These are phyloP conservation scores for Talaromyces sp. DNA, from an alignment of 2,329 filamentous ascomycete species.

Conservation along the genomic window DNA sequence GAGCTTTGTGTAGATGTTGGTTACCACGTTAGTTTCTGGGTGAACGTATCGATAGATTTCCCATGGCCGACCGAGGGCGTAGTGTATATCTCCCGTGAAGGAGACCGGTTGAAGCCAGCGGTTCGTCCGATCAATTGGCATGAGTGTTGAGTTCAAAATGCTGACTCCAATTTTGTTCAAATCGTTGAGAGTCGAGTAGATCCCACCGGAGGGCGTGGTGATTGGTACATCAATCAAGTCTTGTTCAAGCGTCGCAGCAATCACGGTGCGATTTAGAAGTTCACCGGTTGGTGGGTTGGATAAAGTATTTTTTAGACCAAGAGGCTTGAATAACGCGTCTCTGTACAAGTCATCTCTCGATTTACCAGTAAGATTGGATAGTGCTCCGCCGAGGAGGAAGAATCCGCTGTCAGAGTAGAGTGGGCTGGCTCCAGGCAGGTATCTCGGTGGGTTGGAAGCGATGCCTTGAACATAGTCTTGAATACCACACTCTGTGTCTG, in stretches of 20 bases:
- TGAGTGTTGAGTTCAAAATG: slow-evolving; percentile 38
- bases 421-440: slow-evolving; percentile 48
- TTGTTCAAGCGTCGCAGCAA: slow-evolving; percentile 10
- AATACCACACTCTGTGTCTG: slow-evolving; percentile 18
- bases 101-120: slow-evolving; percentile 48
- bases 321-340: slow-evolving; percentile 46
- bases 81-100: slow-evolving; percentile 44
- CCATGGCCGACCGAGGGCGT: slow-evolving; percentile 45
- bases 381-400: slow-evolving; percentile 42
- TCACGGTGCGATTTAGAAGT: slow-evolving; percentile 18
- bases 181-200: slow-evolving; percentile 42
- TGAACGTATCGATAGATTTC: slow-evolving; percentile 45
- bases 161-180: slow-evolving; percentile 37
- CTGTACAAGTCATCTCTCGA: slow-evolving; percentile 44
- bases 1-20: slow-evolving; percentile 45
- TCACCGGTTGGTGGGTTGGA: slow-evolving; percentile 35
- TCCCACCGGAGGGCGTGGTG: slow-evolving; percentile 16
- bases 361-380: slow-evolving; percentile 50
- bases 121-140: slow-evolving; percentile 37
- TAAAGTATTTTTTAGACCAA: slow-evolving; percentile 48
- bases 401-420: slow-evolving; percentile 55
- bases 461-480: slow-evolving; percentile 35
- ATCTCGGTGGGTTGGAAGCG: slow-evolving; percentile 41
- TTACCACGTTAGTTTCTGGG: slow-evolving; percentile 23
- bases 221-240: slow-evolving; percentile 7